Base-by-base conservation (phyloP, 805 yeast species). In the Sporopachydermia quercuum region DNA sequence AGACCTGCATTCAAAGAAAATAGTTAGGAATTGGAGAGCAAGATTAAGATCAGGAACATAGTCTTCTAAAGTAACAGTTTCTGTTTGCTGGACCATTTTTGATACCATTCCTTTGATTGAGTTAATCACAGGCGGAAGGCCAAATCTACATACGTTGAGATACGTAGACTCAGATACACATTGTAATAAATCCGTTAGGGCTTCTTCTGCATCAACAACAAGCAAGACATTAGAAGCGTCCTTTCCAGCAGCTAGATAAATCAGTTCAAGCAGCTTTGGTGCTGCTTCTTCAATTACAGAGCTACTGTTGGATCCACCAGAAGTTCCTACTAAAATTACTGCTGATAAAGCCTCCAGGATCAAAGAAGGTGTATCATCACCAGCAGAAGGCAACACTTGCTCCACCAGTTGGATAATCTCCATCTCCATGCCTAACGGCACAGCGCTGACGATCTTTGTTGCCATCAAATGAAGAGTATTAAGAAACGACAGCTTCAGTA, bases 341-440 rank as follows among this genome's bases (percentile, higher is more conserved):
- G 68, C 64, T 1, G 76, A 65, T n/a, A 82, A 56, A 0, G 80
- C 70, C 52, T 86, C 95, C 8, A 82, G 66, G 35, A 87, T 56
- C 37, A 80, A 65, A 1, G 86, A 71, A 27, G 81, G 74, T 0
- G 94, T 71, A 49, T 87, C 97, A 37, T 84, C 95, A 36, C 76
- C 81, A 0, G 91, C 71, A 1, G 73, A 78, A 1, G 66, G 70
- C 3, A 69, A 51, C 5, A 89, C 55, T 2, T 66, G 54, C 2
- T 54, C 50, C 6, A 76, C 65, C 0, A 72, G 45, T 1, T 46
- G 37, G 30, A 71, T 51, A 6, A 63, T 45, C 3, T n/a, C n/a
- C n/a, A n/a, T n/a, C n/a, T n/a, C n/a, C n/a, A n/a, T n/a, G n/a
- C n/a, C n/a, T 8, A 23, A n/a, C 30, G 30, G 30, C n/a, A 23